A percentile compares a stretch with the other conserved stretches of the same genome.
phyloP scores from a whole-genome alignment of 306 rosid genomes.

The Mucuna pruriens region DNA sequence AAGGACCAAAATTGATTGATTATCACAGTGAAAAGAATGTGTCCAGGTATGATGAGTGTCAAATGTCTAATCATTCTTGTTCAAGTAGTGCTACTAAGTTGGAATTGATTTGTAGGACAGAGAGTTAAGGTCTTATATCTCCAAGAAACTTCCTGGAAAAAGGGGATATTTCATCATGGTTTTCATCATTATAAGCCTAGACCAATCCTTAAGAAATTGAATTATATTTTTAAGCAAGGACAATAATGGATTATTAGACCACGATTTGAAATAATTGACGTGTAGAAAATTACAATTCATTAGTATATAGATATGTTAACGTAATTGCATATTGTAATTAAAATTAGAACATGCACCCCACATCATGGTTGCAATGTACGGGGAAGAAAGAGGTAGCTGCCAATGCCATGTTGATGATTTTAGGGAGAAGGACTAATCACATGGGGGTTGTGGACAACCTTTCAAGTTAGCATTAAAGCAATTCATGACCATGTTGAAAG shows the following conservation, averaged over 20 bases:
- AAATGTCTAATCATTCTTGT: conserved; percentile 48
- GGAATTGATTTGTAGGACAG: conserved; percentile 39
- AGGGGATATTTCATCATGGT: conserved; percentile 7
- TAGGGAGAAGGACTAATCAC: conserved; percentile 38
- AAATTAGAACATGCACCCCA: background rate
- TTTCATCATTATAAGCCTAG: conserved; percentile 34
- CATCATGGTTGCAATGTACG: conserved; percentile 8
- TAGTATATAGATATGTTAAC: background rate
- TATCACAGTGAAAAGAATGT: conserved; percentile 22
- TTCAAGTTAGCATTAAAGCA: conserved; percentile 30
- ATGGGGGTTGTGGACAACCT: conserved; percentile 45
- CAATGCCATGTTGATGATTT: background rate
- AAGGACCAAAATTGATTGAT: conserved; percentile 28
- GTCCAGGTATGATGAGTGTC: conserved; percentile 33
- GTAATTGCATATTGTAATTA: background rate
- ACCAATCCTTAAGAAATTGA: conserved; percentile 33
- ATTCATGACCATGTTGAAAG: conserved; percentile 40
- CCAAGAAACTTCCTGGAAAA: conserved; percentile 47
- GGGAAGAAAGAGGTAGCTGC: background rate
- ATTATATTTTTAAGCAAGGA: background rate
- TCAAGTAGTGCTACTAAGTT: conserved; percentile 37
- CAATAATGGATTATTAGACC: conserved; percentile 27
- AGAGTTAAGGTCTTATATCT: conserved; percentile 23
- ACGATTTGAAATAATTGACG: conserved; percentile 29
- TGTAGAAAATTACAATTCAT: background rate